Evolutionary conservation across 768 basidiomycete genomes (phyloP).

Genomic region (Dictyophora rubrovolvata): DNA sequence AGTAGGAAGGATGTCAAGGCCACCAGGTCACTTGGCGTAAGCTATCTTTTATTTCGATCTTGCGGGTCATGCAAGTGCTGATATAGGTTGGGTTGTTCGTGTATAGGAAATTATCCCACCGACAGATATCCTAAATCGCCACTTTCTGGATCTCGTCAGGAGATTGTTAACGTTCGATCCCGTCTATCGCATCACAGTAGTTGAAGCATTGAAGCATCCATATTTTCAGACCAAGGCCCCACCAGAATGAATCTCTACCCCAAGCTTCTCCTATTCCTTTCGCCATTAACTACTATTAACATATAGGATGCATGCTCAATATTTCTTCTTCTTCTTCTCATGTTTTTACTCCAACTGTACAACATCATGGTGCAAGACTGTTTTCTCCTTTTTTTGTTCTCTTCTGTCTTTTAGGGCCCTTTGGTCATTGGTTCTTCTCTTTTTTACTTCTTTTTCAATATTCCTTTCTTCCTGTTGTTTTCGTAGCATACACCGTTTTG

Average conservation of each 20-base stretch:
- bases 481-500: conserved; percentile 9
- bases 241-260: neutral
- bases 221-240: conserved; percentile 46
- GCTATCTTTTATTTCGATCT: conserved; percentile 17
- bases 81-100: conserved; percentile 1
- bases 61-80: neutral
- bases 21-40: conserved; percentile 66
- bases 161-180: conserved; percentile 88
- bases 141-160: conserved; percentile 82
- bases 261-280: neutral
- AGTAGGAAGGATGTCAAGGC: conserved; percentile 90
- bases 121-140: conserved; percentile 58
- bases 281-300: neutral
- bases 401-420: neutral
- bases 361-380: conserved; percentile 6
- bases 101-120: conserved; percentile 76
- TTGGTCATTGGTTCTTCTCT: neutral
- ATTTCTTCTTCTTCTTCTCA: neutral
- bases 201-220: conserved; percentile 78
- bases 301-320: neutral
- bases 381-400: neutral
- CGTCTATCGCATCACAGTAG: conserved; percentile 74
- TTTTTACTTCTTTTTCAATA: too few species aligned
- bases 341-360: conserved; percentile 4
- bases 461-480: conserved; percentile 5